Conservation (phyloP, 345 rosid genomes). For the Hevea brasiliensis region DNA sequence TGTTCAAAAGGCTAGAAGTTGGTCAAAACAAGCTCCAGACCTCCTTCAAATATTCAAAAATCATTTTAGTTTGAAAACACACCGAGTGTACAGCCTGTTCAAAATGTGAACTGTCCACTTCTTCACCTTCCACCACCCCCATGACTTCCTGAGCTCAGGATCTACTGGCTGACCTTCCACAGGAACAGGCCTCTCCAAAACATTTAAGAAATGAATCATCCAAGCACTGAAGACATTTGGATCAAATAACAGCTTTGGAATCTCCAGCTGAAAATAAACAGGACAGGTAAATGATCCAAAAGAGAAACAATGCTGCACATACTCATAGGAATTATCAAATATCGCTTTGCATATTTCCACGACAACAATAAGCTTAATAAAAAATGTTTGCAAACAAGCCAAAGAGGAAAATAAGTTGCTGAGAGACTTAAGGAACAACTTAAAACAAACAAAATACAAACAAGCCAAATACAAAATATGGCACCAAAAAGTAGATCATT, state of each 20-base stretch:
- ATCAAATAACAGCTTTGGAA: slow-evolving; percentile 81
- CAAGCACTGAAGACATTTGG: slow-evolving; percentile 81
- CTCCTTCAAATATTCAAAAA: neutral
- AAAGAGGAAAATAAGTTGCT: neutral
- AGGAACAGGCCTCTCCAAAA: slow-evolving; percentile 94
- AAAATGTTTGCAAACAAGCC: neutral
- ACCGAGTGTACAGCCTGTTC: slow-evolving; percentile 92
- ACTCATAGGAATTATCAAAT: neutral
- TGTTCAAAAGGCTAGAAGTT: slow-evolving; percentile 10
- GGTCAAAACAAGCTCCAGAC: neutral
- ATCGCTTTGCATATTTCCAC: neutral
- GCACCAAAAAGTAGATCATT: neutral
- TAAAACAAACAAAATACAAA: neutral
- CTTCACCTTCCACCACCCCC: slow-evolving; percentile 99
- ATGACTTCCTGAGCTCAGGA: slow-evolving; percentile 85
- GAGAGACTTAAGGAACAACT: neutral
- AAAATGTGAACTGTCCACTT: slow-evolving; percentile 97
- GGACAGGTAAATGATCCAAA: neutral
- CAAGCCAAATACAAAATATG: neutral
- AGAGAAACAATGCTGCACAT: neutral
- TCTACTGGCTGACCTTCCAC: slow-evolving; percentile 89
- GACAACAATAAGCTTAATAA: neutral
- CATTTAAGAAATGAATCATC: slow-evolving; percentile 87
- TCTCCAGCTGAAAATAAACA: slow-evolving; percentile 69
- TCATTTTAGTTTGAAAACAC: slow-evolving; percentile 17